Evolutionary conservation across 23 red algal genomes (phyloP), one percentile per base, ranked within the genome.

Genomic region (Agarophyton chilense): DNA sequence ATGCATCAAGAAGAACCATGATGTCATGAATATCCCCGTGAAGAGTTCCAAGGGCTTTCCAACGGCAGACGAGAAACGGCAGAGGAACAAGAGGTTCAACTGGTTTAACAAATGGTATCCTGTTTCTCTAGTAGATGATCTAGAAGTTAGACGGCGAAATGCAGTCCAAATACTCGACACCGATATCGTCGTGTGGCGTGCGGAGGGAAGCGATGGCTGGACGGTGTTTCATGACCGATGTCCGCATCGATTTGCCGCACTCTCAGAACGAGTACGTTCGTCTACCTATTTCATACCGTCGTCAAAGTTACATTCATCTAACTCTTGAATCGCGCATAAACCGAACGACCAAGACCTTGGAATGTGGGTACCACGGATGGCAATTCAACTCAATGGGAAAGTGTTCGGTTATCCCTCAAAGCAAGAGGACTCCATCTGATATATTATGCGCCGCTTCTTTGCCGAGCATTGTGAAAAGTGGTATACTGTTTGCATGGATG

Each of bases 321-420:
- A 61, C 54, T 38, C 43, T 21, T 9, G 24, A 80, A 10, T n/a
- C 56, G 77, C 81, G 81, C 43, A 71, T 85, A 44, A 39, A 85
- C 47, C 81, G 4, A 14, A 46, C 36, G 40, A 68, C 40, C 7
- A 47, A 11, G 17, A 39, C 14, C 10, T 58, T 92, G 11, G 62
- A 79, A 60, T 92, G 88, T 28, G 88, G 56, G 34, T 92, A 92
- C 43, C 88, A 92, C 34, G 88, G 88, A 31, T 92, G 88, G 88
- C 50, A 65, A 28, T 92, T 92, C 34, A 55, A 50, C 29, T 45
- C 43, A 52, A 18, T 12, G 28, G 88, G 88, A 53, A 44, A 36
- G 35, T 81, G 73, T 35, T 40, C 75, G 13, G 8, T 22, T 40
- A 72, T 92, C 36, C 88, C 88, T 4, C 88, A 92, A 50, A 25